Conservation (phyloP, 2,329 filamentous ascomycete species). For the Paramyrothecium sp. region DNA sequence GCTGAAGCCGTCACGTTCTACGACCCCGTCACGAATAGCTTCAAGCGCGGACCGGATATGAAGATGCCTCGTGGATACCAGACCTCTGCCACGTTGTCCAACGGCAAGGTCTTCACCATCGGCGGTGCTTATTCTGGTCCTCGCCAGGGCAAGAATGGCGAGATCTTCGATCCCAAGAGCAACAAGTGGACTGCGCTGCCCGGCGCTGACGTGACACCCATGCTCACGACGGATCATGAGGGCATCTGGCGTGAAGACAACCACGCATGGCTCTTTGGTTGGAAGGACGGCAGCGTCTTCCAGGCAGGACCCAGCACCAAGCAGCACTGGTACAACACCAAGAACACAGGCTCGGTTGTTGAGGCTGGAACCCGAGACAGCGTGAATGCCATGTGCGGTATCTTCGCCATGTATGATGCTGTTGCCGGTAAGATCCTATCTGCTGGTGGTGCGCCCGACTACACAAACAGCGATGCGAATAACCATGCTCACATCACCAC, state of each 20-base stretch:
- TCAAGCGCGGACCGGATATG: conserved; percentile 40
- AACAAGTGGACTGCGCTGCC: conserved; percentile 46
- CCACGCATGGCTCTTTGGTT: conserved; percentile 30
- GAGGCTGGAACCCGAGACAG: conserved; percentile 25
- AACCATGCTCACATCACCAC: conserved; percentile 47
- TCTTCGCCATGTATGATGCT: conserved; percentile 55
- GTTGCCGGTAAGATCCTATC: conserved; percentile 55
- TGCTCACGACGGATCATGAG: conserved; percentile 47
- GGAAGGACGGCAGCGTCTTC: conserved; percentile 49
- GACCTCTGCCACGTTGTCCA: conserved; percentile 44
- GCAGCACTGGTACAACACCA: conserved; percentile 57
- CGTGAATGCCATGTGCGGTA: conserved; percentile 50
- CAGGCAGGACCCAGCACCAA: conserved; percentile 52
- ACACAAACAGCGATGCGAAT: conserved; percentile 36
- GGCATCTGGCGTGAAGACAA: conserved; percentile 45
- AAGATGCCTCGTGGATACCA: conserved; percentile 51
- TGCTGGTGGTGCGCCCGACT: conserved; percentile 43
- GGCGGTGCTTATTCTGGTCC: conserved; percentile 54
- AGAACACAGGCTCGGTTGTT: conserved; percentile 32
- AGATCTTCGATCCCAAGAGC: conserved; percentile 45
- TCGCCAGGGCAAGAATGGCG: conserved; percentile 51
- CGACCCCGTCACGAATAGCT: conserved; percentile 33
- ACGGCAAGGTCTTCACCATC: conserved; percentile 56
- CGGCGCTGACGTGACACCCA: conserved; percentile 41
- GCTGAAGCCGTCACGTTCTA: conserved; percentile 48